phyloP scores from a whole-genome alignment of 2,329 filamentous ascomycete species.

The Juglanconis oblonga region DNA sequence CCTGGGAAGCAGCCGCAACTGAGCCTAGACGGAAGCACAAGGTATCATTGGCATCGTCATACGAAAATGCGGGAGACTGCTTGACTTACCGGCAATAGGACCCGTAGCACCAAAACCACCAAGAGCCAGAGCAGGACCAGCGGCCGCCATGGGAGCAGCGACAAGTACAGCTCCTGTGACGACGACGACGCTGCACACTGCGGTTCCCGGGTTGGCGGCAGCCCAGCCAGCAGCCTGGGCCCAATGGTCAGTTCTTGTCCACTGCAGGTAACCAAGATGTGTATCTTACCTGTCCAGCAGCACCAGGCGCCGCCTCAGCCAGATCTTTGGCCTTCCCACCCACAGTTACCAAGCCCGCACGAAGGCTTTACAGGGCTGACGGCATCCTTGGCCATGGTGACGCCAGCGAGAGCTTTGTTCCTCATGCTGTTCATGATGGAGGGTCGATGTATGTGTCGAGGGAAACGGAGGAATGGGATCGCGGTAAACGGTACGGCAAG shows the following conservation, averaged over 20 bases:
- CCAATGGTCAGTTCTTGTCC: neutral
- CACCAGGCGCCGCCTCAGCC: neutral
- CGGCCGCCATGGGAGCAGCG: conserved; percentile 14
- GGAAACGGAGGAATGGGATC: neutral
- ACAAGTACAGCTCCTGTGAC: neutral
- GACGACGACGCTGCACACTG: neutral
- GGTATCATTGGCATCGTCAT: neutral
- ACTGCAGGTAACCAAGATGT: no score
- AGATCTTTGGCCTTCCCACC: neutral
- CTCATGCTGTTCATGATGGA: neutral
- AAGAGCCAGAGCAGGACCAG: conserved; percentile 5
- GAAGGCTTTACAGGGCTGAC: neutral
- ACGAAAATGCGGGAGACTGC: neutral
- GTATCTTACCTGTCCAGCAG: neutral
- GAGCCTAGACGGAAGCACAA: conserved; percentile 18
- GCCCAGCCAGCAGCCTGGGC: conserved; percentile 1
- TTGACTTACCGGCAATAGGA: conserved; percentile 14
- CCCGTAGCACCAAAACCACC: conserved; percentile 15
- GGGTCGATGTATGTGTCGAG: neutral
- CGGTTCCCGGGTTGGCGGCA: conserved; percentile 1
- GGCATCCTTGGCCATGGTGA: neutral
- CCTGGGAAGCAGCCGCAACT: conserved; percentile 19
- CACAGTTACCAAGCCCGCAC: neutral
- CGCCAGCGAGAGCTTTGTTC: neutral
- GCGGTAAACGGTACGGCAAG: no score